Conservation (phyloP, 768 basidiomycete species). For the Xerocomus spinulosus region DNA sequence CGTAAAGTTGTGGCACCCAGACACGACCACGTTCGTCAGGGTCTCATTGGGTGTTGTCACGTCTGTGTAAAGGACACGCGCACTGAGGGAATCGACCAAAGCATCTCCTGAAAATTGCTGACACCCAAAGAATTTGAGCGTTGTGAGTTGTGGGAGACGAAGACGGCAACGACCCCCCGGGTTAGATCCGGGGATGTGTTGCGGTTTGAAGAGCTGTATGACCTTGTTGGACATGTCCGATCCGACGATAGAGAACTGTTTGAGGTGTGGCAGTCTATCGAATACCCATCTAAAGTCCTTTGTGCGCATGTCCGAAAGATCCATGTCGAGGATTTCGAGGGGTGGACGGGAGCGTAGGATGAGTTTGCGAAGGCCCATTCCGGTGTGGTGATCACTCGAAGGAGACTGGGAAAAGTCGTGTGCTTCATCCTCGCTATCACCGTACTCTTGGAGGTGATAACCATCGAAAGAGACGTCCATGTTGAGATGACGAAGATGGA, state of each 20-base stretch:
- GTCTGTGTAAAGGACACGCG: constrained; percentile 43
- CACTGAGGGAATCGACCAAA: constrained; percentile 47
- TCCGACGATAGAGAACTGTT: constrained; percentile 68
- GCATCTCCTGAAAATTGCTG: constrained; percentile 58
- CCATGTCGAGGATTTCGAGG: constrained; percentile 66
- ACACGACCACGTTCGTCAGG: constrained; percentile 22
- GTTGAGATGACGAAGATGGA: constrained; percentile 65
- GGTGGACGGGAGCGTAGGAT: constrained; percentile 59
- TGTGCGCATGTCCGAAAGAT: constrained; percentile 78
- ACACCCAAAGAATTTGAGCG: constrained; percentile 55
- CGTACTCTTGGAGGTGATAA: constrained; percentile 44
- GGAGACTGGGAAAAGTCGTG: constrained; percentile 72
- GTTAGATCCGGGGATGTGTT: constrained; percentile 7
- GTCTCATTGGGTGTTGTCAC: constrained; percentile 25
- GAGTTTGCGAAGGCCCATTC: constrained; percentile 71
- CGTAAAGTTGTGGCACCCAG: constrained; percentile 22
- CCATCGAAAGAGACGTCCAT: constrained; percentile 43
- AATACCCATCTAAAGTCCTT: constrained; percentile 75
- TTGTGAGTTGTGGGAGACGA: constrained; percentile 51
- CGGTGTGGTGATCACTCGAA: constrained; percentile 71
- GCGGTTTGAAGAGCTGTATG: constrained; percentile 53
- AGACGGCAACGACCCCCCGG: constrained; percentile 29
- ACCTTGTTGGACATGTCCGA: constrained; percentile 81
- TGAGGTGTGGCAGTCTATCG: constrained; percentile 46
- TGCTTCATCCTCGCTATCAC: constrained; percentile 74